phyloP scores from a whole-genome alignment of 257 asterid species.

The Parsonsia alboflavescens region DNA sequence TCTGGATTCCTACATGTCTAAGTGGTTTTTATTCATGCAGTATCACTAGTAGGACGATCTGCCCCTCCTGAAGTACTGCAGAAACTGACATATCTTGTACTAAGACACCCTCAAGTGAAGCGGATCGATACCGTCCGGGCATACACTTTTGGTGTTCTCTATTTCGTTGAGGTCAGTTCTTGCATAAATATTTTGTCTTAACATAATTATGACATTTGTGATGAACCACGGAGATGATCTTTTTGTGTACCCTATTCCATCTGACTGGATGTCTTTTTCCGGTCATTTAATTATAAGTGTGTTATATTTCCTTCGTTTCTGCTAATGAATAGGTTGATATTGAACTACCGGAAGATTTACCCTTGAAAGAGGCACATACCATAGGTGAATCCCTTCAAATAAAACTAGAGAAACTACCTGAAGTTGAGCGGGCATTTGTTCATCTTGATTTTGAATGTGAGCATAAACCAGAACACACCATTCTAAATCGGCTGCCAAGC shows the following conservation, averaged over 20 bases:
- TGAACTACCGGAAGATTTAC: conserved; percentile 78
- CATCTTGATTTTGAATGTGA: conserved; percentile 78
- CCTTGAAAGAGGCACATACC: conserved; percentile 79
- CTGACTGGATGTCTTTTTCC: background rate
- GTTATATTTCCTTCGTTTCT: background rate
- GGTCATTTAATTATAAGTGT: background rate
- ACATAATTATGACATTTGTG: background rate
- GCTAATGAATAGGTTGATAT: conserved; percentile 67
- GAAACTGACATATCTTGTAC: conserved; percentile 73
- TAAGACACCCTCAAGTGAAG: conserved; percentile 74
- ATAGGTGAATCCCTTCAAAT: conserved; percentile 76
- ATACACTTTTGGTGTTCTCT: conserved; percentile 83
- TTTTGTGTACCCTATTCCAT: background rate
- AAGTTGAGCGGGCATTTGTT: conserved; percentile 91
- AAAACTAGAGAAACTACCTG: conserved; percentile 77
- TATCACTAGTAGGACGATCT: conserved; percentile 75
- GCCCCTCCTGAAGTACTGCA: conserved; percentile 77
- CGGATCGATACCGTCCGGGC: conserved; percentile 92
- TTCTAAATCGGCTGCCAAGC: conserved; percentile 67
- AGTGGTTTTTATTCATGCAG: conserved; percentile 40
- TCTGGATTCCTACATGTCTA: background rate
- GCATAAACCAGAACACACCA: conserved; percentile 86
- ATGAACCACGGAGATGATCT: background rate
- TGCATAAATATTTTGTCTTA: too few species aligned
- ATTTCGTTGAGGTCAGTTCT: conserved; percentile 83